Base-by-base conservation (phyloP, 345 rosid genomes). In the Clarkia xantiana region DNA sequence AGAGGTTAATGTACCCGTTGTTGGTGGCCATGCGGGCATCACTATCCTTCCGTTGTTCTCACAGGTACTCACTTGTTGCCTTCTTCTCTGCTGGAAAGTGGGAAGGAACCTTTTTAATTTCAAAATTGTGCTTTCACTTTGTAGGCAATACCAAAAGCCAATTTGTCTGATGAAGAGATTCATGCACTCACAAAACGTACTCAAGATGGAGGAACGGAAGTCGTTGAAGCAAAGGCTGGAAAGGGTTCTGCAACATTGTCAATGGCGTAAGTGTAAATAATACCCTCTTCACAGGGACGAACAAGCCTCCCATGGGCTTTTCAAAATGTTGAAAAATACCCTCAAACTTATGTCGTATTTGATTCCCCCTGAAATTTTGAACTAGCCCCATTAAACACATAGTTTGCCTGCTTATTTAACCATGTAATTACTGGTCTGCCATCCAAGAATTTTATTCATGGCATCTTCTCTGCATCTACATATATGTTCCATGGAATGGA, bases 201-300 rank as follows among this genome's bases (percentile, higher is more conserved):
- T 1, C 96, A 86, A 69, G 94, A 83, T 55, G 94, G 94, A 66
- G 96, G 90, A 41, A 86, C 94, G 6, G 83, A 86, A 62, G 94
- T 86, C 45, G 94, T 78, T 40, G 87, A 86, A 62, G 96, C 90
- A 11, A 86, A 83, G 77, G 94, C 90, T 55, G 96, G 90, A 72
- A 83, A 86, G 69, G 96, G 94, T 51, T 87, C 94, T 56, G 94
- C 96, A 42, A 86, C 90, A 22, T 66, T 80, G 61, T 86, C 94
- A 40, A 83, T 86, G 94, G 96, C 94, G 96, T 86, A 75, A 78
- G 94, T 75, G 9, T 60, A 11, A 44, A 53, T 50, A 13, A 49
- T 49, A 40, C 19, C 42, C 3, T 49, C 19, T 25, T 13, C 9
- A n/a, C 4, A 25, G 4, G 14, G 38, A 5, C 15, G 12, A 18